Percentiles rank a stretch among this genome's conserved stretches.
phyloP scores from a whole-genome alignment of 2,329 filamentous ascomycete species.

The Elsinoe necatrix region DNA sequence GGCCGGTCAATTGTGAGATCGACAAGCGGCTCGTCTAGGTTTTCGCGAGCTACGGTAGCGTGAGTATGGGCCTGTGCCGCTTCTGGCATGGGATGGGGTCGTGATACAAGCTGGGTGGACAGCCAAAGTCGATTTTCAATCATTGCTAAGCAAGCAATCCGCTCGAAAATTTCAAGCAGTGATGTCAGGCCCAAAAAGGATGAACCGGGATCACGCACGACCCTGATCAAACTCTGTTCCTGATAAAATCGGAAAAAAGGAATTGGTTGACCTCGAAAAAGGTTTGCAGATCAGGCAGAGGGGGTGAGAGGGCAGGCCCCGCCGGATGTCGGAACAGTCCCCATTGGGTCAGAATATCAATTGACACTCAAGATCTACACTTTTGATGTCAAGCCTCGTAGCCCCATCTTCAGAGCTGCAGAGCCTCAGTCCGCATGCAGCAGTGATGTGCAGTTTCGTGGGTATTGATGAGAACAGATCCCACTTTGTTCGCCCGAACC shows the following conservation, averaged over 20 bases:
- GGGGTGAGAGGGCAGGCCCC: background rate
- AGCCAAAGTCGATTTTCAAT: conserved; percentile 6
- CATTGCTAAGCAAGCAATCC: conserved; percentile 6
- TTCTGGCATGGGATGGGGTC: background rate
- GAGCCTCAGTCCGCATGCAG: background rate
- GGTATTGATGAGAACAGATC: background rate
- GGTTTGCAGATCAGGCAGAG: conserved; percentile 11
- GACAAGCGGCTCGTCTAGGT: conserved; percentile 9
- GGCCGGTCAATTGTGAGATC: background rate
- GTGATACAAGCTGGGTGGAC: background rate
- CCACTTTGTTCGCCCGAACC: conserved; percentile 5
- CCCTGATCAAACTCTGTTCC: conserved; percentile 11
- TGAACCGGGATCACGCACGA: background rate
- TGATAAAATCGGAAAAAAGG: conserved; percentile 7
- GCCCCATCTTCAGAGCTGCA: conserved; percentile 7
- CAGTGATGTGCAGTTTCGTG: background rate
- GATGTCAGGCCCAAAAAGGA: background rate
- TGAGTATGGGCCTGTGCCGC: background rate
- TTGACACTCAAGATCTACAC: background rate
- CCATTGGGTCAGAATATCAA: conserved; percentile 2
- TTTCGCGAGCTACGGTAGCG: background rate
- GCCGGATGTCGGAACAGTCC: conserved; percentile 10
- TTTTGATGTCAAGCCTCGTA: conserved; percentile 3
- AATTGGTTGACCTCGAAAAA: background rate
- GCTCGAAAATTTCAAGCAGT: background rate